Percentiles rank a stretch among this genome's conserved stretches.
phyloP scores from a whole-genome alignment of 148 eudicot genomes.

The Rhododendron ferrugineum region DNA sequence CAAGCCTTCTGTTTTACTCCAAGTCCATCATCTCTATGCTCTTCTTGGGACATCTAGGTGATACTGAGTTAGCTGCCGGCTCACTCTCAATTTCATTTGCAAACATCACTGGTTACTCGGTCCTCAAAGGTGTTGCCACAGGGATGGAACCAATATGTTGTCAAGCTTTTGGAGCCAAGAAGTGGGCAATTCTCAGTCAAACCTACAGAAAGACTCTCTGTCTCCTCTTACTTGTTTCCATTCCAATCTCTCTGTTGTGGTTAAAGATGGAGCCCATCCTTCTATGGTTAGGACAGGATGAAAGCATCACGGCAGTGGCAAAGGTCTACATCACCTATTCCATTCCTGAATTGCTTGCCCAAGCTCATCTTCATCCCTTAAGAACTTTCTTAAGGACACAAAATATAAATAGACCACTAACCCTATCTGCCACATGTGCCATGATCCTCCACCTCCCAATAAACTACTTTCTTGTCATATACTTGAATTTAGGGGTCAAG shows the following conservation, averaged over 20 bases:
- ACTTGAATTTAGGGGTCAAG: conserved; percentile 34
- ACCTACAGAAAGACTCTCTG: conserved; percentile 28
- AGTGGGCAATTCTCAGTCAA: conserved; percentile 19
- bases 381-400: conserved; percentile 39
- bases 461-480: conserved; percentile 26
- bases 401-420: conserved; percentile 29
- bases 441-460: conserved; percentile 37
- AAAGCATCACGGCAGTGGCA: conserved; percentile 26
- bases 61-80: conserved; percentile 32
- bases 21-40: conserved; percentile 30
- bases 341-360: conserved; percentile 39
- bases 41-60: conserved; percentile 35
- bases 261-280: conserved; percentile 34
- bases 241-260: conserved; percentile 45
- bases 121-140: conserved; percentile 30
- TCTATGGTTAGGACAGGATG: conserved; percentile 28
- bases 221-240: conserved; percentile 25
- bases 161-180: conserved; percentile 37
- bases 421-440: conserved; percentile 25
- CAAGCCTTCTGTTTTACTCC: conserved; percentile 20
- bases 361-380: conserved; percentile 36
- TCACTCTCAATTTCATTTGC: conserved; percentile 34
- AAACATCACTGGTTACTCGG: conserved; percentile 31
- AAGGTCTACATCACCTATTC: conserved; percentile 30
- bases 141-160: conserved; percentile 43